Percentiles rank a stretch among this genome's conserved stretches.
Evolutionary conservation across 202 grass and related monocot genomes (phyloP).

Genomic region (Eragrostis tef): DNA sequence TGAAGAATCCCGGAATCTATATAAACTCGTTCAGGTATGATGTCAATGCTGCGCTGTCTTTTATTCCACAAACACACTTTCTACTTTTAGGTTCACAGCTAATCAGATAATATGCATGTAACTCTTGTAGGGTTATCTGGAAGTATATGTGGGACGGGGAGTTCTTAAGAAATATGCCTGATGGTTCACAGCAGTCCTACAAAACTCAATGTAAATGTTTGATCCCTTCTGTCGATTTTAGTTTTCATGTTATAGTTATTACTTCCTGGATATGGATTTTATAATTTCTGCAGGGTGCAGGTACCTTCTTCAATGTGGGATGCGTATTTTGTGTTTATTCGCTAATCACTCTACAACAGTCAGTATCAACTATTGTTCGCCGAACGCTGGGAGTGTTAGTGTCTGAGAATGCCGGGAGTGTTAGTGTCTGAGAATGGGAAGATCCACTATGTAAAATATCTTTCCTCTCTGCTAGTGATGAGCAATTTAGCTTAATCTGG

Average conservation of each 20-base stretch:
- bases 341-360: neutral
- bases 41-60: neutral
- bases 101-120: neutral
- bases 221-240: neutral
- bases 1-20: conserved; percentile 36
- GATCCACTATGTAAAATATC: neutral
- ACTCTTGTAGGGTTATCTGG: neutral
- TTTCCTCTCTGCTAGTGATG: neutral
- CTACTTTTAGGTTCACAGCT: neutral
- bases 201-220: conserved; percentile 25
- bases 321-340: neutral
- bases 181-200: neutral
- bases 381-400: neutral
- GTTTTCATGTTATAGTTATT: conserved; percentile 11
- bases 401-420: neutral
- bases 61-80: neutral
- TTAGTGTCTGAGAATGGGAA: neutral
- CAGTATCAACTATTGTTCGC: neutral
- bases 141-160: neutral
- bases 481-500: neutral
- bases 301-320: neutral
- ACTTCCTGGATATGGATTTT: neutral
- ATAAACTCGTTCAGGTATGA: conserved; percentile 56
- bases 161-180: conserved; percentile 28
- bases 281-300: neutral